Percentiles rank a stretch among this genome's conserved stretches.
Evolutionary conservation across 202 grass and related monocot species (phyloP).

Genomic region (Musa balbisiana): DNA sequence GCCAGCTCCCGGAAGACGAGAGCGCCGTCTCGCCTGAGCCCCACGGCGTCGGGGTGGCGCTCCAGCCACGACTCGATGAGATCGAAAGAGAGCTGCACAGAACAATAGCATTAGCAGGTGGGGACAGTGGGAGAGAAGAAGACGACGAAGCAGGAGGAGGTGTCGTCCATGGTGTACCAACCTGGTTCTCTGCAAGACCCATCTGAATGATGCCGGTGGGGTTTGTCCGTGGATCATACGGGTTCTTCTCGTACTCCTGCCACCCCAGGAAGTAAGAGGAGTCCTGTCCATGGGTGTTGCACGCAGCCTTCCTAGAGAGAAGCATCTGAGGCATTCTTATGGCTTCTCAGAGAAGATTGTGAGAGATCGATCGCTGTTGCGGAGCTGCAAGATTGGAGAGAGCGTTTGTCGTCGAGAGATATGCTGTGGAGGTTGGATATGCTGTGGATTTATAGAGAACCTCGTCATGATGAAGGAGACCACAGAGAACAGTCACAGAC

Average conservation of each 20-base stretch:
- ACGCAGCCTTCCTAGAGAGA: slow-evolving; percentile 11
- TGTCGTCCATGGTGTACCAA: background rate
- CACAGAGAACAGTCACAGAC: too few species aligned
- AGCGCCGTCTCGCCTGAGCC: background rate
- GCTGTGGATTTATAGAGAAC: too few species aligned
- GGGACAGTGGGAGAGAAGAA: too few species aligned
- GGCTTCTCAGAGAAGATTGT: background rate
- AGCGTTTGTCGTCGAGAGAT: too few species aligned
- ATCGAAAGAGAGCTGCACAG: slow-evolving; percentile 9
- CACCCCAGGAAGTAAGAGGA: slow-evolving; percentile 13
- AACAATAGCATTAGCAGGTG: background rate
- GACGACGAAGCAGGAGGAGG: too few species aligned
- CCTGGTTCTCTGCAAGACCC: slow-evolving; percentile 13
- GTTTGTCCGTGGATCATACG: background rate
- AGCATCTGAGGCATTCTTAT: background rate
- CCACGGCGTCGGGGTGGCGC: background rate
- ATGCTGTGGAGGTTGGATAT: too few species aligned
- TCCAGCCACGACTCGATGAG: slow-evolving; percentile 9
- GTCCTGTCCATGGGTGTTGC: slow-evolving; percentile 8
- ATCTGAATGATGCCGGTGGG: slow-evolving; percentile 1
- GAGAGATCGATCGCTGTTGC: background rate
- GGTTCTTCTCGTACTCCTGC: slow-evolving; percentile 14
- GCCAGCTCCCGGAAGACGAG: slow-evolving; percentile 6
- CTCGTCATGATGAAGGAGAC: too few species aligned
- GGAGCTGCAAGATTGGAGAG: too few species aligned